Evolutionary conservation across 169 alveolate genomes (phyloP).

Genomic region (Plasmodium gaboni): DNA sequence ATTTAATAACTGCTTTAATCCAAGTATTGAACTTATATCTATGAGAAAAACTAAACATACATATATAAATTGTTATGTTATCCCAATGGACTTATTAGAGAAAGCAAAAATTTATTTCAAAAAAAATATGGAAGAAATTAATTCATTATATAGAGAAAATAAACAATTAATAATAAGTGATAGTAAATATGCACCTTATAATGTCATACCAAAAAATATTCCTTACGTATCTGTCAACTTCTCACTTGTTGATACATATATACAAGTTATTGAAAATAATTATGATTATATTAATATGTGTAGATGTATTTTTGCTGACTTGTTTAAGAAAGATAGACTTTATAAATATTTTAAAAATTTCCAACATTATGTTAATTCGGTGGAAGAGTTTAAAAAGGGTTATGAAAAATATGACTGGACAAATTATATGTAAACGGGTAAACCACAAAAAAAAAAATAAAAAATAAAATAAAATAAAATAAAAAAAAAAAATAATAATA

Average conservation of each 20-base stretch:
- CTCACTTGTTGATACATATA: slow-evolving; percentile 73
- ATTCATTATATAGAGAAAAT: slow-evolving; percentile 76
- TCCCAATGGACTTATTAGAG: slow-evolving; percentile 66
- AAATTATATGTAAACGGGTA: slow-evolving; percentile 10
- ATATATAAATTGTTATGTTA: slow-evolving; percentile 70
- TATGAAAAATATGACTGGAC: slow-evolving; percentile 74
- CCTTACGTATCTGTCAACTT: slow-evolving; percentile 74
- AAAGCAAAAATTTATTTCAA: slow-evolving; percentile 74
- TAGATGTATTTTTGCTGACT: slow-evolving; percentile 69
- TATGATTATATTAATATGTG: slow-evolving; percentile 76
- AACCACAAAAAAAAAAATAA: slow-evolving; percentile 1
- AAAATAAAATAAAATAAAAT: background rate
- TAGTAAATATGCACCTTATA: slow-evolving; percentile 77
- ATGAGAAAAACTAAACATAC: slow-evolving; percentile 75
- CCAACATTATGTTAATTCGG: slow-evolving; percentile 63
- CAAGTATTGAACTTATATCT: slow-evolving; percentile 61
- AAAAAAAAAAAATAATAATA: background rate
- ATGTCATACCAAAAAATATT: slow-evolving; percentile 71
- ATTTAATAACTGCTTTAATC: slow-evolving; percentile 72
- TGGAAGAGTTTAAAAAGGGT: slow-evolving; percentile 49
- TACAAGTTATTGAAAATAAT: slow-evolving; percentile 76
- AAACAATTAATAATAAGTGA: slow-evolving; percentile 71
- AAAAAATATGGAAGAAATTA: slow-evolving; percentile 73
- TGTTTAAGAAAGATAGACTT: slow-evolving; percentile 68
- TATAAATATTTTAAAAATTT: slow-evolving; percentile 70